Conservation (phyloP, 257 asterid species). For the Linderniella brevidens region DNA sequence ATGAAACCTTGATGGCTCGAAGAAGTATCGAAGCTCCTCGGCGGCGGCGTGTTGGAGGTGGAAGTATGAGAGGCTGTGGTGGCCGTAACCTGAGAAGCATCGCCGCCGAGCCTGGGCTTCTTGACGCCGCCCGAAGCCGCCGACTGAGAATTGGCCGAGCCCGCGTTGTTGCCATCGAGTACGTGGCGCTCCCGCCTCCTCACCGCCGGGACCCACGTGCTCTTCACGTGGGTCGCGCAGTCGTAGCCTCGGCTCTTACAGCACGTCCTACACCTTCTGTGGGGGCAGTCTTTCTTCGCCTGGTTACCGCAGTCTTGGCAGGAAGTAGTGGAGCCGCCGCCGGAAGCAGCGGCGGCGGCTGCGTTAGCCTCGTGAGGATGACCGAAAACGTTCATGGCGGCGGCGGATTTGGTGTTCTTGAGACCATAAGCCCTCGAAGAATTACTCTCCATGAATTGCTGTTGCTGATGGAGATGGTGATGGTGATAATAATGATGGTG, state of each 20-base stretch:
- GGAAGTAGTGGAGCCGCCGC: conserved; percentile 11
- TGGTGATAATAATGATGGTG: not conserved
- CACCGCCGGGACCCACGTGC: conserved; percentile 52
- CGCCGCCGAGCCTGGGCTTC: conserved; percentile 35
- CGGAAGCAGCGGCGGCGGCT: conserved; percentile 4
- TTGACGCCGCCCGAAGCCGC: conserved; percentile 22
- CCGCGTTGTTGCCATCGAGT: conserved; percentile 16
- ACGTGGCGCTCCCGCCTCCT: conserved; percentile 50
- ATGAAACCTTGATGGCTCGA: conserved; percentile 44
- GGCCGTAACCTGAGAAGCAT: conserved; percentile 23
- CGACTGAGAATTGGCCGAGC: conserved; percentile 29
- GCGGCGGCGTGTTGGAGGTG: conserved; percentile 47
- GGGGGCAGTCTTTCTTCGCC: conserved; percentile 41
- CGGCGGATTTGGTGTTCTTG: too few species aligned
- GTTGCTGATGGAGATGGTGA: too few species aligned
- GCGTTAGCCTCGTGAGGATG: not conserved
- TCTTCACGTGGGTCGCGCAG: conserved; percentile 36
- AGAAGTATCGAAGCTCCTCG: conserved; percentile 46
- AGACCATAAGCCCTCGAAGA: too few species aligned
- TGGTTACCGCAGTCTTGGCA: conserved; percentile 56
- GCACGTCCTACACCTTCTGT: conserved; percentile 43
- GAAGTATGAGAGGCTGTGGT: conserved; percentile 46
- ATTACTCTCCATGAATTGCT: too few species aligned
- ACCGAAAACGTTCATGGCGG: too few species aligned
- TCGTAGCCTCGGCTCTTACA: conserved; percentile 41